phyloP scores from a whole-genome alignment of 257 asterid genomes.

The Solanum appendiculatum region DNA sequence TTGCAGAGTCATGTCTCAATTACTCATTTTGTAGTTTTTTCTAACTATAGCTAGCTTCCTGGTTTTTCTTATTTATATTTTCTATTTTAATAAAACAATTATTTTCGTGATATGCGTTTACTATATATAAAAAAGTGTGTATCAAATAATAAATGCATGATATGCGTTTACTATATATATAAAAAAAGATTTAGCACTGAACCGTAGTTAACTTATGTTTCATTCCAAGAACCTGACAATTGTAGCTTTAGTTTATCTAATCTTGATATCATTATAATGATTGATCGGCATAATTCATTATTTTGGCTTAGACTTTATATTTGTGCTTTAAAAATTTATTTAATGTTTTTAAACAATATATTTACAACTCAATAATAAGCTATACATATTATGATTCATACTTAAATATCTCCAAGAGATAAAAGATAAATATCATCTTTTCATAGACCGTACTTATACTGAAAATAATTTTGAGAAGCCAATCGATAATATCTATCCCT shows the following conservation, averaged over 20 bases:
- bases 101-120: too few species aligned
- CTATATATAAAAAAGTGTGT: too few species aligned
- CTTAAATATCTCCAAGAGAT: too few species aligned
- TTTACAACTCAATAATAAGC: too few species aligned
- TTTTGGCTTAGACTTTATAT: background rate
- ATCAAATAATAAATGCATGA: background rate
- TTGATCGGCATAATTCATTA: background rate
- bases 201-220: background rate
- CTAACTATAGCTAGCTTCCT: background rate
- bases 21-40: background rate
- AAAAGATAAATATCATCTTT: background rate
- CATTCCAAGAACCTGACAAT: background rate
- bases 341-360: too few species aligned
- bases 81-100: background rate
- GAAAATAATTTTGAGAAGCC: background rate
- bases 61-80: background rate
- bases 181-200: too few species aligned
- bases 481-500: too few species aligned
- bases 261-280: background rate
- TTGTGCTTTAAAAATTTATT: background rate
- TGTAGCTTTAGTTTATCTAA: background rate
- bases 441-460: background rate
- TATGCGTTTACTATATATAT: background rate
- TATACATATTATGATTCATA: too few species aligned
- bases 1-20: background rate